A percentile compares a stretch with the other conserved stretches of the same genome.
Evolutionary conservation across 371 early-diverging fungal genomes (phyloP).

Genomic region (Rhizopus sp.): DNA sequence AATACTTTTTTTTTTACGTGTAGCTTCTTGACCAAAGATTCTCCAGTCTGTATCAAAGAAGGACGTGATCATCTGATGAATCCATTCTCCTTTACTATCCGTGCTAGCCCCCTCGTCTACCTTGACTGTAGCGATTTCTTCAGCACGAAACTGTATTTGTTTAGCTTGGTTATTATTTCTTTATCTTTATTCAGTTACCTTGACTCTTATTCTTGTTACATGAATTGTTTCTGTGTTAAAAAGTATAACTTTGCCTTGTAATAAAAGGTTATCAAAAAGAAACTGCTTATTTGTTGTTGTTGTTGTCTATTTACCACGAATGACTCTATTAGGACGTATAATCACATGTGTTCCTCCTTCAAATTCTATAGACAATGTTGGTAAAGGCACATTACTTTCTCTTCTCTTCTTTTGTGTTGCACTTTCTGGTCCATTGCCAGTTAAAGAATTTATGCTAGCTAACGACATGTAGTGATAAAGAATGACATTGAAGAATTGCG

Average conservation of each 20-base stretch:
- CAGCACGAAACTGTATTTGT: conserved; percentile 45
- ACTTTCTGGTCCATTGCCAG: too few relatives aligned
- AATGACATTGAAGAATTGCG: too few relatives aligned
- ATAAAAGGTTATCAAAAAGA: neutral
- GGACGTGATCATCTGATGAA: conserved; percentile 48
- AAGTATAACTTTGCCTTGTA: conserved; percentile 31
- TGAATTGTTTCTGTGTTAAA: conserved; percentile 34
- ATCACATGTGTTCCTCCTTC: conserved; percentile 46
- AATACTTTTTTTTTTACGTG: conserved; percentile 28
- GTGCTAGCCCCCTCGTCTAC: conserved; percentile 42
- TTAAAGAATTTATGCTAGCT: too few relatives aligned
- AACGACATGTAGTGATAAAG: too few relatives aligned
- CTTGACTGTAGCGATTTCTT: conserved; percentile 49
- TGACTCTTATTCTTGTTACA: conserved; percentile 46
- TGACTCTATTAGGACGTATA: conserved; percentile 42
- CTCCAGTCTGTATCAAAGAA: conserved; percentile 53
- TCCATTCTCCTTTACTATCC: conserved; percentile 37
- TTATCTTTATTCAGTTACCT: conserved; percentile 25
- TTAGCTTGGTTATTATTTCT: neutral
- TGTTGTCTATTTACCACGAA: conserved; percentile 30
- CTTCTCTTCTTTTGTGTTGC: neutral
- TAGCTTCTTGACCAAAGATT: conserved; percentile 45
- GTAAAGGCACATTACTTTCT: neutral
- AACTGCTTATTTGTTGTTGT: too few relatives aligned
- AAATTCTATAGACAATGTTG: conserved; percentile 29